These are phyloP conservation scores for Daedalea quercina DNA, from an alignment of 768 basidiomycete genomes.

Conservation along the genomic window DNA sequence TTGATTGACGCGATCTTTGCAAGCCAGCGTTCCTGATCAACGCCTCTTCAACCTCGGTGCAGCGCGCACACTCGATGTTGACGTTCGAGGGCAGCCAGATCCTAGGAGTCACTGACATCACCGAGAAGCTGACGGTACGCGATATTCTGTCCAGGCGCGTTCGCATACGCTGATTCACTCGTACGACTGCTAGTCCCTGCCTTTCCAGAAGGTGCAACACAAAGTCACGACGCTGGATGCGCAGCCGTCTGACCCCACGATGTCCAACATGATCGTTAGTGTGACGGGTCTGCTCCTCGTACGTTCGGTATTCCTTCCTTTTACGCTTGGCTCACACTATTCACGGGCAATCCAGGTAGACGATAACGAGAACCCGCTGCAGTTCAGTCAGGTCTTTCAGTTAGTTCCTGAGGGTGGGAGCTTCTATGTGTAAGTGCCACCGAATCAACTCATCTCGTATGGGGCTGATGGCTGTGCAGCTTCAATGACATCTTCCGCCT, in stretches of 20 bases:
- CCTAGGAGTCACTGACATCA: slow-evolving; percentile 48
- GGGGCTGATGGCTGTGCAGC: slow-evolving; percentile 29
- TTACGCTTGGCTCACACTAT: too few species aligned
- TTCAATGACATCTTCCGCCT: slow-evolving; percentile 91
- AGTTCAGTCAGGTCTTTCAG: slow-evolving; percentile 92
- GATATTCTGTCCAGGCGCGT: background rate
- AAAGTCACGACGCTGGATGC: slow-evolving; percentile 77
- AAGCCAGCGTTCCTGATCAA: slow-evolving; percentile 2
- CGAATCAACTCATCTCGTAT: background rate
- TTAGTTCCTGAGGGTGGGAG: slow-evolving; percentile 66
- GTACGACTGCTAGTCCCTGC: slow-evolving; percentile 40
- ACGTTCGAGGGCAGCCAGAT: slow-evolving; percentile 65
- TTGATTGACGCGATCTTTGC: slow-evolving; percentile 18
- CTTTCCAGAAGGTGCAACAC: slow-evolving; percentile 80
- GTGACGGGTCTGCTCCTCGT: slow-evolving; percentile 86
- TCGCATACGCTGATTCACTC: background rate
- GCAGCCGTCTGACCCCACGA: slow-evolving; percentile 66
- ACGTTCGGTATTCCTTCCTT: slow-evolving; percentile 20
- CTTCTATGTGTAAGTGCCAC: slow-evolving; percentile 75
- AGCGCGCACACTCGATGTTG: slow-evolving; percentile 83
- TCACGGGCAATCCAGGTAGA: slow-evolving; percentile 53
- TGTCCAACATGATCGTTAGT: slow-evolving; percentile 65
- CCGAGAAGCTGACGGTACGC: slow-evolving; percentile 68
- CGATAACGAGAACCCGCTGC: slow-evolving; percentile 69
- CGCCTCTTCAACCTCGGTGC: slow-evolving; percentile 8